Conservation (phyloP, 495 filamentous ascomycete species). For the Cetradonia linearis region DNA sequence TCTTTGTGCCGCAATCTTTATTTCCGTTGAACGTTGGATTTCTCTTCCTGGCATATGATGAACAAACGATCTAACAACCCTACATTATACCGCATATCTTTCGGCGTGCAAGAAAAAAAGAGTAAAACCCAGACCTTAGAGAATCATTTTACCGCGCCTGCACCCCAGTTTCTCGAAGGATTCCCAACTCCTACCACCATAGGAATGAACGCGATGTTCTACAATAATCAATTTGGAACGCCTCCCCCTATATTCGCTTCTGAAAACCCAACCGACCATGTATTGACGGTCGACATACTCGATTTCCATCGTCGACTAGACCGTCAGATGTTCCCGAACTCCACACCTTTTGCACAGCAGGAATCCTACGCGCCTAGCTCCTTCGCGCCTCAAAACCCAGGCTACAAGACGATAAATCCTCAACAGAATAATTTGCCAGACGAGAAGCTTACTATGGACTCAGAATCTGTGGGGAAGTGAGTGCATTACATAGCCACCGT, state of each 20-base stretch:
- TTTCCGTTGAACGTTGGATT: background rate
- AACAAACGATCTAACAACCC: conserved; percentile 27
- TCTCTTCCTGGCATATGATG: conserved; percentile 15
- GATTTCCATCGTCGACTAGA: conserved; percentile 50
- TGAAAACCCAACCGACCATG: conserved; percentile 45
- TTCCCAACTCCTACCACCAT: conserved; percentile 75
- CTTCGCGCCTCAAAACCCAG: conserved; percentile 68
- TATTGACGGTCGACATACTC: conserved; percentile 45
- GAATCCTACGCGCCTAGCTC: conserved; percentile 66
- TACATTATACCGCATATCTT: conserved; percentile 28
- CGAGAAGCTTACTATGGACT: conserved; percentile 37
- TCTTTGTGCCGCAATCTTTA: background rate
- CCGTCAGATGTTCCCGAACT: conserved; percentile 61
- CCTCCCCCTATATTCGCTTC: conserved; percentile 72
- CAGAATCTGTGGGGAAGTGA: conserved; percentile 37
- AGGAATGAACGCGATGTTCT: conserved; percentile 67
- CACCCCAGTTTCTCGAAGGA: conserved; percentile 68
- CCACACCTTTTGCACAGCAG: conserved; percentile 60
- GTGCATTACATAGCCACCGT: conserved; percentile 26
- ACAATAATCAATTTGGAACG: conserved; percentile 71
- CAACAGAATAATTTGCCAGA: conserved; percentile 50
- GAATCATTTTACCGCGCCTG: conserved; percentile 62
- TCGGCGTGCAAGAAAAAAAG: conserved; percentile 51
- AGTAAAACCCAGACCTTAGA: conserved; percentile 69
- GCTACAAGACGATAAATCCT: conserved; percentile 67